Base-by-base conservation (phyloP, 768 basidiomycete species). In the Tylopilus subfusipes region DNA sequence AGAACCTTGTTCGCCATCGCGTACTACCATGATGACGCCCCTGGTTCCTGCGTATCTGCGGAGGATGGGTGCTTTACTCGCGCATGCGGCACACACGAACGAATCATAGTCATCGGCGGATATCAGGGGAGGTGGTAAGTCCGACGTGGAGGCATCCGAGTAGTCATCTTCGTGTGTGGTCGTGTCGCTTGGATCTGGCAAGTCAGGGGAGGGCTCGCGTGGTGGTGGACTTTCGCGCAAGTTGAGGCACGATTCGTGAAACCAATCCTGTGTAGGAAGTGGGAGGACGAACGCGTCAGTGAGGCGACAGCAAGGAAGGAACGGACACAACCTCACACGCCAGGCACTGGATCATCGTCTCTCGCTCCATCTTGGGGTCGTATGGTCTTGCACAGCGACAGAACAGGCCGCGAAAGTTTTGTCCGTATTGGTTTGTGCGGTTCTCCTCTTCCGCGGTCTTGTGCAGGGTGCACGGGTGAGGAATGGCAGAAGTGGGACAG, bases 301-400 rank as follows among this genome's bases (percentile, higher is more conserved):
- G 18, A 42, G 25, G 4, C 5, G 27, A 21, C 19, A 18, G 24
- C 8, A 24, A 4, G 16, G 19, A 11, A 18, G 31, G 30, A 2
- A 25, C 4, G 24, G 45, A 5, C 27, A 55, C 52, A 59, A 92
- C 90, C 79, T 93, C 91, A 70, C 91, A 93, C 18, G 83, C 75
- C 49, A 93, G 71, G 67, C 91, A 93, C 72, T 93, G 91, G 29
- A 93, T 85, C 91, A 93, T 93, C 3, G 90, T 88, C 72, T 93
- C 91, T 55, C 68, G 70, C 71, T 93, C 91, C 19, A 74, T 82
- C 60, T 79, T 78, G 29, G 87, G 79, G 64, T 93, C 85, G 63
- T 93, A 93, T 39, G 79, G 68, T 57, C 80, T 71, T 40, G 81
- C 78, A 67, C 91, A 93, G 29, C 91, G 78, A 70, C 91, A 93